These are phyloP conservation scores for Aegilops longissima DNA, from an alignment of 176 grass and related monocot species.

Conservation along the genomic window DNA sequence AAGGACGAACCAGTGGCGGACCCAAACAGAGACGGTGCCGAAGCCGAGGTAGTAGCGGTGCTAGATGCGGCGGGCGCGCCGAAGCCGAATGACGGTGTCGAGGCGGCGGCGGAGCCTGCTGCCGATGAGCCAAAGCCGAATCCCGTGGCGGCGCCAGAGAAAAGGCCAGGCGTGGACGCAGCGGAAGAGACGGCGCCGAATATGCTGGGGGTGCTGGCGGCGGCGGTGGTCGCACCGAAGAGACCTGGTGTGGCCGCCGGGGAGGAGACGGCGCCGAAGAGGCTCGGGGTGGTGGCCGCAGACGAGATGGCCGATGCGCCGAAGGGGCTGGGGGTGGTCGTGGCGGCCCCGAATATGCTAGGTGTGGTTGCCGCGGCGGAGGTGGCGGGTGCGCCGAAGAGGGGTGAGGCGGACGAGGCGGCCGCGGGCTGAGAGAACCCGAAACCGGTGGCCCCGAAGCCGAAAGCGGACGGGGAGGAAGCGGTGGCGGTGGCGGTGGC, in stretches of 20 bases:
- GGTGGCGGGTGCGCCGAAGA: constrained; percentile 28
- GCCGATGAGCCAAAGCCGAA: constrained; percentile 43
- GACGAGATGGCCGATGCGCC: background rate
- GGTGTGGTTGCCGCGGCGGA: constrained; percentile 28
- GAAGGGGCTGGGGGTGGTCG: constrained; percentile 26
- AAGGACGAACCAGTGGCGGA: constrained; percentile 25
- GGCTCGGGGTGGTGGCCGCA: constrained; percentile 1
- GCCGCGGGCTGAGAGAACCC: constrained; percentile 32
- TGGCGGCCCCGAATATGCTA: constrained; percentile 31
- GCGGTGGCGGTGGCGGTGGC: constrained; percentile 18
- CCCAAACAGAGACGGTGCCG: constrained; percentile 43
- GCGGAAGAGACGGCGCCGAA: constrained; percentile 35
- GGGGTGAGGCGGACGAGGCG: constrained; percentile 11
- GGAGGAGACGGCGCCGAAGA: constrained; percentile 25
- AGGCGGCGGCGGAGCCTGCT: constrained; percentile 42
- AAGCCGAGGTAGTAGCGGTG: constrained; percentile 17
- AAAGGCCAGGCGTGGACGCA: constrained; percentile 36
- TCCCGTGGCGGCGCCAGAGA: constrained; percentile 43
- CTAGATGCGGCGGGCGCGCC: constrained; percentile 44
- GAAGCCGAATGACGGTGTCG: constrained; percentile 38
- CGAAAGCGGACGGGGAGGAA: constrained; percentile 44
- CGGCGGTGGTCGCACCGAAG: constrained; percentile 22
- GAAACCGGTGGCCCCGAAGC: constrained; percentile 39
- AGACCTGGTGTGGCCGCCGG: constrained; percentile 24
- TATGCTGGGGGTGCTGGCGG: constrained; percentile 18